These are phyloP conservation scores for Botrytis sinoallii DNA, from an alignment of 2,329 filamentous ascomycete genomes.

Conservation along the genomic window DNA sequence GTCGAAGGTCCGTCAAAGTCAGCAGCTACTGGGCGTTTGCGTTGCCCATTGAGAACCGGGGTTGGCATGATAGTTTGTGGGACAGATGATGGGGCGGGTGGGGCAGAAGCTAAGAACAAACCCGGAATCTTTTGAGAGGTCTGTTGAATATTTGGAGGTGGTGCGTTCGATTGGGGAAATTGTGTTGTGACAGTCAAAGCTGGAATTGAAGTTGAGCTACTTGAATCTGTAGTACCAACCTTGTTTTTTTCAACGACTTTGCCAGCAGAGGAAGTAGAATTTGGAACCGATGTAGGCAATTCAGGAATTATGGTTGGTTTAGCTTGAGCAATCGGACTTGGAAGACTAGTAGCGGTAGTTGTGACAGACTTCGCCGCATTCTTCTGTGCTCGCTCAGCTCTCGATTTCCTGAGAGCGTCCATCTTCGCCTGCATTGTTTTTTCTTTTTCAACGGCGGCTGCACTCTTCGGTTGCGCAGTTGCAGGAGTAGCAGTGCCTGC, in stretches of 20 bases:
- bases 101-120: constrained; percentile 33
- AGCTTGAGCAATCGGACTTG: not conserved
- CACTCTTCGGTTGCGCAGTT: constrained; percentile 23
- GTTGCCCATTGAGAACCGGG: constrained; percentile 23
- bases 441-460: constrained; percentile 64
- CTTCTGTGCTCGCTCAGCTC: constrained; percentile 45
- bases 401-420: constrained; percentile 65
- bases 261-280: constrained; percentile 1
- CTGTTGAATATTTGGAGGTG: constrained; percentile 9
- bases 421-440: constrained; percentile 73
- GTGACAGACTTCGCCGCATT: constrained; percentile 36
- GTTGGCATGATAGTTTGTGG: not conserved
- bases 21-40: constrained; percentile 64
- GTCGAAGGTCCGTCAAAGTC: constrained; percentile 62
- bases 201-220: not conserved
- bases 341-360: constrained; percentile 12
- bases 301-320: constrained; percentile 12
- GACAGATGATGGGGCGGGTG: constrained; percentile 16
- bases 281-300: not conserved
- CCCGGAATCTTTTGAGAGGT: constrained; percentile 27
- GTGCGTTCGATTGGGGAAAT: not conserved
- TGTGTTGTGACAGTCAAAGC: constrained; percentile 3
- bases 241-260: not conserved
- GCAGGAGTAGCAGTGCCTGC: not conserved
- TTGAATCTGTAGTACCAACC: not conserved